Evolutionary conservation across 169 alveolate species (phyloP).

Genomic region (Cryptosporidium sp.): DNA sequence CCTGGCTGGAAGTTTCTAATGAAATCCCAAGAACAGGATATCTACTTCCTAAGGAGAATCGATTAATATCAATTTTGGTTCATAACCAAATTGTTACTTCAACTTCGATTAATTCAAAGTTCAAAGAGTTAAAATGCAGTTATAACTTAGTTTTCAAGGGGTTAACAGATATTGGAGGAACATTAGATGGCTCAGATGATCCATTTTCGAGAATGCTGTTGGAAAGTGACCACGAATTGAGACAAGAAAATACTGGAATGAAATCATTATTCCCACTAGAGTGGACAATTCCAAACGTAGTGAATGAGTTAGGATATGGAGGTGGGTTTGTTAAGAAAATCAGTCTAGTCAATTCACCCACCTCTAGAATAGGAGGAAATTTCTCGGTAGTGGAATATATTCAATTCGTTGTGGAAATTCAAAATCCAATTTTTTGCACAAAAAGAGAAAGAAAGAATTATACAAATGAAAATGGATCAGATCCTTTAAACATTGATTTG

Average conservation of each 20-base stretch:
- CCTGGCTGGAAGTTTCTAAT: slow-evolving; percentile 63
- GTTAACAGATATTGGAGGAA: neutral
- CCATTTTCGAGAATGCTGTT: slow-evolving; percentile 29
- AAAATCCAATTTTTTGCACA: slow-evolving; percentile 53
- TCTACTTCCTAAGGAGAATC: slow-evolving; percentile 41
- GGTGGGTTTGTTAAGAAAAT: slow-evolving; percentile 63
- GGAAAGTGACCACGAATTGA: slow-evolving; percentile 38
- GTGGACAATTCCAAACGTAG: slow-evolving; percentile 57
- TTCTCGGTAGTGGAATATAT: neutral
- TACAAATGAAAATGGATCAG: neutral
- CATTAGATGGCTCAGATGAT: neutral
- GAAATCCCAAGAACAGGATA: slow-evolving; percentile 59
- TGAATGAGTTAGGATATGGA: slow-evolving; percentile 23
- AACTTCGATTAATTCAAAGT: slow-evolving; percentile 23
- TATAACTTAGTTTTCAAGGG: slow-evolving; percentile 31
- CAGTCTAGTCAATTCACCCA: neutral
- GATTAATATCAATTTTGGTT: slow-evolving; percentile 42
- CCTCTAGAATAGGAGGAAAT: neutral
- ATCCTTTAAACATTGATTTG: neutral
- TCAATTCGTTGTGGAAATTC: slow-evolving; percentile 33
- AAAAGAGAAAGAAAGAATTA: neutral
- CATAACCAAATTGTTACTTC: slow-evolving; percentile 51
- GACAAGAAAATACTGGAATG: slow-evolving; percentile 23
- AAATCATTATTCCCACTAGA: slow-evolving; percentile 19
- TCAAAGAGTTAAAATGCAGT: slow-evolving; percentile 3